A percentile compares a stretch with the other conserved stretches of the same genome.
Evolutionary conservation across 345 rosid genomes (phyloP).

Genomic region (Eucalyptus coolabah): DNA sequence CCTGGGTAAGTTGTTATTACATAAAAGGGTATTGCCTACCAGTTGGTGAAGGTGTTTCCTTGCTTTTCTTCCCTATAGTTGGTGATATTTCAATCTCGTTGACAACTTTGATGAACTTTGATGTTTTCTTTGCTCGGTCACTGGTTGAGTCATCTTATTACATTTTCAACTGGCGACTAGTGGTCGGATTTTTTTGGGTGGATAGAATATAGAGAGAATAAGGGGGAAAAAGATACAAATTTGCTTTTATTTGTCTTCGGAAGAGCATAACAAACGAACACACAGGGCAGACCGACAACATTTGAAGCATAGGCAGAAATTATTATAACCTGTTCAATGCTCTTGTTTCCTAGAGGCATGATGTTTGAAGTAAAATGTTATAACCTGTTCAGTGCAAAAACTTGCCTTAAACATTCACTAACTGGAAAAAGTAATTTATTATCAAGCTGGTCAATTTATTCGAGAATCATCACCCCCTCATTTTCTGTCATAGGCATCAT

Average conservation of each 20-base stretch:
- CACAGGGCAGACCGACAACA: not conserved
- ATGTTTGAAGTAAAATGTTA: not conserved
- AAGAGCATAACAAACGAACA: not conserved
- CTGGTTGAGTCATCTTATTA: not conserved
- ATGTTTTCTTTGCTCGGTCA: not conserved
- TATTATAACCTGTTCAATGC: not conserved
- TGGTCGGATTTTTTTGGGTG: not conserved
- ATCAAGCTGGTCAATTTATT: not conserved
- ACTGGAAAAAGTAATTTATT: not conserved
- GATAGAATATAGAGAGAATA: not conserved
- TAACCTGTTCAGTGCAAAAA: not conserved
- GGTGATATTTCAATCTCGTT: not conserved
- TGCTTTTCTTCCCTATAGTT: not conserved
- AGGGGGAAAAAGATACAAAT: not conserved
- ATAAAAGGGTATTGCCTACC: not conserved
- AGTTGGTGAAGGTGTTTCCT: not conserved
- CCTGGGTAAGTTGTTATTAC: conserved; percentile 59
- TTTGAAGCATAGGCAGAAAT: not conserved
- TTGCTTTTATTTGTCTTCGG: not conserved
- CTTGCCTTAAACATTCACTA: not conserved
- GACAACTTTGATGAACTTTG: not conserved
- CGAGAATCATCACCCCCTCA: not conserved
- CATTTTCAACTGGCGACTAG: not conserved
- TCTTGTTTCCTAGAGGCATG: not conserved
- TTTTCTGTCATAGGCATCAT: not conserved